A percentile compares a stretch with the other conserved stretches of the same genome.
Evolutionary conservation across 352 stramenopile genomes (phyloP).

Genomic region (Achlya hypogyna): DNA sequence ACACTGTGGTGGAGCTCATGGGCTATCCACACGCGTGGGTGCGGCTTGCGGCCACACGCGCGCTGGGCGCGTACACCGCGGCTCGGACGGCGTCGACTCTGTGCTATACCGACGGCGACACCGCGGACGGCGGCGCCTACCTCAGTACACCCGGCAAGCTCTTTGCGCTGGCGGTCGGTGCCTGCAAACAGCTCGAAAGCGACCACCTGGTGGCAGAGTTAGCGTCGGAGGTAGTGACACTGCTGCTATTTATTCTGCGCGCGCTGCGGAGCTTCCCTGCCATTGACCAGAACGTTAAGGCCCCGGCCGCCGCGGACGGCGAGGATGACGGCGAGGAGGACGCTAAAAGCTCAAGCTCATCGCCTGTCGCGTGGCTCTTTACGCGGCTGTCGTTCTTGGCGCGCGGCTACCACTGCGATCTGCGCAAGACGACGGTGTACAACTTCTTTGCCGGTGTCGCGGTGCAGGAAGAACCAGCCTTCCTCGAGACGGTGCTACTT

Average conservation of each 20-base stretch:
- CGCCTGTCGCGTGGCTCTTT: slow-evolving; percentile 71
- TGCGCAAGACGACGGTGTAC: slow-evolving; percentile 67
- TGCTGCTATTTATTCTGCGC: slow-evolving; percentile 51
- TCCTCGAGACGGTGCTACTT: slow-evolving; percentile 51
- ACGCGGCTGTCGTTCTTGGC: slow-evolving; percentile 75
- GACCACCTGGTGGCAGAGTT: slow-evolving; percentile 40
- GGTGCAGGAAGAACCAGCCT: slow-evolving; percentile 37
- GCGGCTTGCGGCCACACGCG: slow-evolving; percentile 41
- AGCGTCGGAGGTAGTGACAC: slow-evolving; percentile 43
- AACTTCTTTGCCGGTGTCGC: slow-evolving; percentile 81
- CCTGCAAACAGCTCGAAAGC: slow-evolving; percentile 65
- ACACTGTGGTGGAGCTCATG: slow-evolving; percentile 42
- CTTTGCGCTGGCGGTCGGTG: slow-evolving; percentile 44
- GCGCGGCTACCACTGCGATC: slow-evolving; percentile 34
- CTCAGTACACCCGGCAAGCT: slow-evolving; percentile 45
- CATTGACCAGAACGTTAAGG: slow-evolving; percentile 48
- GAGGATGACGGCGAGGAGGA: slow-evolving; percentile 20
- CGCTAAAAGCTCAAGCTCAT: slow-evolving; percentile 31
- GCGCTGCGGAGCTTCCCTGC: slow-evolving; percentile 40
- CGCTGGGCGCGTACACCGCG: slow-evolving; percentile 60
- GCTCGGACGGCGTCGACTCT: slow-evolving; percentile 42
- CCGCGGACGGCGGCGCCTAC: slow-evolving; percentile 31
- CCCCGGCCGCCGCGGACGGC: slow-evolving; percentile 19
- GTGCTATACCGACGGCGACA: slow-evolving; percentile 31
- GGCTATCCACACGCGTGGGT: slow-evolving; percentile 74